phyloP scores from a whole-genome alignment of 768 basidiomycete species.

The Mycena kentingensis region DNA sequence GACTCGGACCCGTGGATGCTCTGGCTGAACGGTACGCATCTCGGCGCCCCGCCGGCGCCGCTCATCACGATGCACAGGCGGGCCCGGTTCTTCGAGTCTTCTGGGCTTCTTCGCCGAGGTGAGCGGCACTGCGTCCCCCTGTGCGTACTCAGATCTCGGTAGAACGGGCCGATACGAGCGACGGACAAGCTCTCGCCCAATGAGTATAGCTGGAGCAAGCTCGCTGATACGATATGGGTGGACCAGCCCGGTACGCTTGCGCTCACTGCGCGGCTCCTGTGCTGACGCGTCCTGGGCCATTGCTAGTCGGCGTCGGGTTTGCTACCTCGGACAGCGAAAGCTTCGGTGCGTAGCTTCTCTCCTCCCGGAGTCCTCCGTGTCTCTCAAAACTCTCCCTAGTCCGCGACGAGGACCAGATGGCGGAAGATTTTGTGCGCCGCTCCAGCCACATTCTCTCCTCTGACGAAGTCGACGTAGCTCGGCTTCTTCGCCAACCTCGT shows the following conservation, averaged over 20 bases:
- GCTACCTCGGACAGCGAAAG: slow-evolving; percentile 48
- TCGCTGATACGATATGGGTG: slow-evolving; percentile 52
- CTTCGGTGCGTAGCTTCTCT: slow-evolving; percentile 35
- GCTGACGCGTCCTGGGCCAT: neutral
- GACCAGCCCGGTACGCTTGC: slow-evolving; percentile 46
- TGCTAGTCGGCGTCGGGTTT: slow-evolving; percentile 40
- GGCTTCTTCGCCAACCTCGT: slow-evolving; percentile 72
- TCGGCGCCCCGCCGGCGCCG: neutral
- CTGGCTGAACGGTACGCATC: slow-evolving; percentile 70
- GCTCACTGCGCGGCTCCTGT: neutral
- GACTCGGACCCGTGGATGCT: slow-evolving; percentile 63
- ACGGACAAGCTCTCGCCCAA: slow-evolving; percentile 40
- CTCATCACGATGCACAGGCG: slow-evolving; percentile 17
- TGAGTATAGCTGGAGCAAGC: slow-evolving; percentile 41
- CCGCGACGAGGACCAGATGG: slow-evolving; percentile 49
- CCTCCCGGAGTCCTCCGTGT: neutral
- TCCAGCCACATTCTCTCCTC: too few relatives aligned
- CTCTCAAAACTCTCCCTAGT: slow-evolving; percentile 24
- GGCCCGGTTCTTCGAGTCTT: slow-evolving; percentile 73
- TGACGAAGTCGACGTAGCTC: too few relatives aligned
- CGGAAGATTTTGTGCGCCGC: slow-evolving; percentile 20
- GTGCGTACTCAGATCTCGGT: neutral
- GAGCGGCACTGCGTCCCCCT: slow-evolving; percentile 16
- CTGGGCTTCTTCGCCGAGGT: slow-evolving; percentile 66
- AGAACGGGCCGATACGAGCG: slow-evolving; percentile 16